phyloP scores from a whole-genome alignment of 106 monocot species.

The Dendrobium nobile region DNA sequence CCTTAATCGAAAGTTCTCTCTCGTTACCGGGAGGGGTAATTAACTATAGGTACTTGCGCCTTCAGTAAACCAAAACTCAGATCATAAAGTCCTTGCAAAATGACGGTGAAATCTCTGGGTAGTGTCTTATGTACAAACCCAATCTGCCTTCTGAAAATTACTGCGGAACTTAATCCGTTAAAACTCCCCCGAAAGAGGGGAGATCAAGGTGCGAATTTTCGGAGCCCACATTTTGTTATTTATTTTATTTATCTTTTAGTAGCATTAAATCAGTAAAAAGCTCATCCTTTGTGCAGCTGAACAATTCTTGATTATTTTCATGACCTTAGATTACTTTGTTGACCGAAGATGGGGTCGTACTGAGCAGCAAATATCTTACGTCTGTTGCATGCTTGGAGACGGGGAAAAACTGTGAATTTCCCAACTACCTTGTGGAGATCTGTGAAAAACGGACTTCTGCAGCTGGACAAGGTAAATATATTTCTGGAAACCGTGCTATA shows the following conservation, averaged over 20 bases:
- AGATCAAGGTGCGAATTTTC: no score
- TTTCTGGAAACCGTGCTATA: background rate
- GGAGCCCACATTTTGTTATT: no score
- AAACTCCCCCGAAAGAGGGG: no score
- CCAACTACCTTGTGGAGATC: slow-evolving; percentile 43
- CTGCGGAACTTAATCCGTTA: no score
- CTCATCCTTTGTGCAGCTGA: background rate
- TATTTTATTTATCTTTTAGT: background rate
- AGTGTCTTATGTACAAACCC: no score
- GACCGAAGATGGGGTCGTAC: slow-evolving; percentile 36
- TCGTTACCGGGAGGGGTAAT: no score
- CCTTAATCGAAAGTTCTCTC: no score
- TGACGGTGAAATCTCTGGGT: no score
- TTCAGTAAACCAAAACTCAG: no score
- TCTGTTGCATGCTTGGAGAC: slow-evolving; percentile 27
- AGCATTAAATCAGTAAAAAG: background rate
- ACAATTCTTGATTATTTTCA: background rate
- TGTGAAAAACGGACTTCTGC: slow-evolving; percentile 18
- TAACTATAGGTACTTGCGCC: no score
- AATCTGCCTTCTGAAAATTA: no score
- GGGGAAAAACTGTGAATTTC: slow-evolving; percentile 25
- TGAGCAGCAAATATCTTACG: slow-evolving; percentile 45
- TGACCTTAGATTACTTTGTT: slow-evolving; percentile 29
- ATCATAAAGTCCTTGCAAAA: no score
- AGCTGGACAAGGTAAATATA: background rate